These are phyloP conservation scores for Aureobasidium sp. DNA, from an alignment of 2,329 filamentous ascomycete genomes.

Conservation along the genomic window DNA sequence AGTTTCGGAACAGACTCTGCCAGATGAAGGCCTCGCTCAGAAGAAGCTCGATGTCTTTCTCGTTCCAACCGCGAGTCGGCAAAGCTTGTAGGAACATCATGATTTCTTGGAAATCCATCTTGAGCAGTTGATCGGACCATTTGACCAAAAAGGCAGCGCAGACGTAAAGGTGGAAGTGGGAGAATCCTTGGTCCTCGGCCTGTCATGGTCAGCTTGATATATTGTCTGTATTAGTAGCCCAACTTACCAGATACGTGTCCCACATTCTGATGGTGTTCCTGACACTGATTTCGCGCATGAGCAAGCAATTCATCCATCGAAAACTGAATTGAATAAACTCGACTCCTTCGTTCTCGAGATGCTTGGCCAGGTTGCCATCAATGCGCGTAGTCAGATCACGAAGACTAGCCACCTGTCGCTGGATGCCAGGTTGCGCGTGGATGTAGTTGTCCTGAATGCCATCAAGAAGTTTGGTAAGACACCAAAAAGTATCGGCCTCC, in stretches of 20 bases:
- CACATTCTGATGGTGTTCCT: slow-evolving; percentile 98
- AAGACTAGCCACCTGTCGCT: slow-evolving; percentile 82
- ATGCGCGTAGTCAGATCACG: slow-evolving; percentile 88
- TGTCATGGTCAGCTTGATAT: slow-evolving; percentile 32
- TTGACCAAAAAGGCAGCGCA: slow-evolving; percentile 97
- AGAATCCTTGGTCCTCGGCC: slow-evolving; percentile 98
- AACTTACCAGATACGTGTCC: slow-evolving; percentile 91
- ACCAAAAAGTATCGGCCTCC: slow-evolving; percentile 98
- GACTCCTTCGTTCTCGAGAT: slow-evolving; percentile 82
- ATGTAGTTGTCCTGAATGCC: slow-evolving; percentile 99
- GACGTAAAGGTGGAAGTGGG: slow-evolving; percentile 95
- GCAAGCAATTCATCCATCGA: slow-evolving; percentile 97
- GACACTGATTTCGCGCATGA: slow-evolving; percentile 96
- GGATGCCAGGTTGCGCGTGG: slow-evolving; percentile 92
- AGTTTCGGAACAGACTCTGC: slow-evolving; percentile 95
- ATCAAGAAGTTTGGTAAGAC: slow-evolving; percentile 92
- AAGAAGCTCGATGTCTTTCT: slow-evolving; percentile 94
- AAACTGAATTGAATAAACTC: slow-evolving; percentile 99
- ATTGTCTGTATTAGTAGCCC: neutral
- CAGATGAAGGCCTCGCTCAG: slow-evolving; percentile 97
- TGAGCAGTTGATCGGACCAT: slow-evolving; percentile 89
- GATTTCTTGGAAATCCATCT: slow-evolving; percentile 97
- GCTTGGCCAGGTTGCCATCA: slow-evolving; percentile 73
- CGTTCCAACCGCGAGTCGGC: slow-evolving; percentile 89
- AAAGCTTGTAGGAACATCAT: slow-evolving; percentile 99